A percentile compares a stretch with the other conserved stretches of the same genome.
Evolutionary conservation across 805 yeast species (phyloP).

Genomic region (Lachancea waltii): DNA sequence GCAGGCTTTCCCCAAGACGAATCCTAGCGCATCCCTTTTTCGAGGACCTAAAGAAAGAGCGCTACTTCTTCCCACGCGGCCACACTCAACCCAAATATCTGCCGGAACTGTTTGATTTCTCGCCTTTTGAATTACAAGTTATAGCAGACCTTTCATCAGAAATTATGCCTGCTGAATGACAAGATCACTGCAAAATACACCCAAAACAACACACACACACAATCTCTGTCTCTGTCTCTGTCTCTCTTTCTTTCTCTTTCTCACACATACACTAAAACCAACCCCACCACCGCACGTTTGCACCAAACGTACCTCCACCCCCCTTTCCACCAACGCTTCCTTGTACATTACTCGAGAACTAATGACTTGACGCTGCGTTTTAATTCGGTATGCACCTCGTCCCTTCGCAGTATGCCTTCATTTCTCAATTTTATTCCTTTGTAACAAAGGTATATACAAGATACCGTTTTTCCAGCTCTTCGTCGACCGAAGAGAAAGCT

Average conservation of each 20-base stretch:
- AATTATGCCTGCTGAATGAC: conserved; percentile 6
- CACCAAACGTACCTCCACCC: no score
- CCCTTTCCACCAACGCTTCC: neutral
- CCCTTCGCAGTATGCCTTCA: no score
- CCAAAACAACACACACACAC: no score
- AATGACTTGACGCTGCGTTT: no score
- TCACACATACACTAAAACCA: no score
- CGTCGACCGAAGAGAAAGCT: conserved; percentile 2
- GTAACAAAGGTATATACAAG: no score
- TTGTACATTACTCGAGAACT: neutral
- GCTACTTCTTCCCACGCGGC: conserved; percentile 51
- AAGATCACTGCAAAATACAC: no score
- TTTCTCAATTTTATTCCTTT: no score
- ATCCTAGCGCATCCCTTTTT: conserved; percentile 86
- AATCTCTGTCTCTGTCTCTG: no score
- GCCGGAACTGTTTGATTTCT: conserved; percentile 59
- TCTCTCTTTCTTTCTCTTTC: no score
- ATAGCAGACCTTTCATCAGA: conserved; percentile 26
- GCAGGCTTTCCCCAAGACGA: conserved; percentile 71
- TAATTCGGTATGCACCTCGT: no score
- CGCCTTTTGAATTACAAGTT: conserved; percentile 56
- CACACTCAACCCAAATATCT: conserved; percentile 37
- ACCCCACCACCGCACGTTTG: no score
- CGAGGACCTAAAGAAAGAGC: conserved; percentile 66
- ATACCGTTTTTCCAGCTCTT: neutral